These are phyloP conservation scores for Drechmeria coniospora DNA, from an alignment of 2,329 filamentous ascomycete genomes.

Conservation along the genomic window DNA sequence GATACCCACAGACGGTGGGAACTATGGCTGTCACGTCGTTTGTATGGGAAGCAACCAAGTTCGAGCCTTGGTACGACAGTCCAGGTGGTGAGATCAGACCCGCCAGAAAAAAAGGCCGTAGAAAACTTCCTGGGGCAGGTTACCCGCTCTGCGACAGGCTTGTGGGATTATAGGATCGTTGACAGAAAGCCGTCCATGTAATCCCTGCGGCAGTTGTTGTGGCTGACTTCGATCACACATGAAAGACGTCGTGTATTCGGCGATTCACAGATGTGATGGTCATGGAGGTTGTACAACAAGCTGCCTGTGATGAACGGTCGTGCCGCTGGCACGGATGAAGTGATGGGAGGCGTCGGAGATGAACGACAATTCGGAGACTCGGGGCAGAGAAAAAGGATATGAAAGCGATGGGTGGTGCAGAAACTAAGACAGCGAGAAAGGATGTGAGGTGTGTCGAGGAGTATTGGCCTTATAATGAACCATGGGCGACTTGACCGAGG, in stretches of 20 bases:
- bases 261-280: not conserved
- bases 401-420: constrained; percentile 23
- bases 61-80: not conserved
- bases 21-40: too few species aligned
- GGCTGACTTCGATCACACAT: constrained; percentile 14
- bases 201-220: constrained; percentile 11
- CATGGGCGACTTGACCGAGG: constrained; percentile 1
- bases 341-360: too few species aligned
- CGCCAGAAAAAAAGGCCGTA: constrained; percentile 1
- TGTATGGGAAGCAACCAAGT: too few species aligned
- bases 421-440: constrained; percentile 26
- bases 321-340: too few species aligned
- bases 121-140: constrained; percentile 12
- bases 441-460: constrained; percentile 17
- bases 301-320: too few species aligned
- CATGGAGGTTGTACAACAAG: constrained; percentile 2
- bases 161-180: constrained; percentile 15
- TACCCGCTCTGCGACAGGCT: constrained; percentile 9
- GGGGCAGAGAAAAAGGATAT: constrained; percentile 9
- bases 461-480: constrained; percentile 10
- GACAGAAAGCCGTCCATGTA: constrained; percentile 23
- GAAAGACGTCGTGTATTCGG: constrained; percentile 1
- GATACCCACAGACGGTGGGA: too few species aligned
- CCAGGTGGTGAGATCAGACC: not conserved
- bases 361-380: constrained; percentile 10